These are phyloP conservation scores for Phytophthora cactorum DNA, from an alignment of 352 stramenopile species.

Conservation along the genomic window DNA sequence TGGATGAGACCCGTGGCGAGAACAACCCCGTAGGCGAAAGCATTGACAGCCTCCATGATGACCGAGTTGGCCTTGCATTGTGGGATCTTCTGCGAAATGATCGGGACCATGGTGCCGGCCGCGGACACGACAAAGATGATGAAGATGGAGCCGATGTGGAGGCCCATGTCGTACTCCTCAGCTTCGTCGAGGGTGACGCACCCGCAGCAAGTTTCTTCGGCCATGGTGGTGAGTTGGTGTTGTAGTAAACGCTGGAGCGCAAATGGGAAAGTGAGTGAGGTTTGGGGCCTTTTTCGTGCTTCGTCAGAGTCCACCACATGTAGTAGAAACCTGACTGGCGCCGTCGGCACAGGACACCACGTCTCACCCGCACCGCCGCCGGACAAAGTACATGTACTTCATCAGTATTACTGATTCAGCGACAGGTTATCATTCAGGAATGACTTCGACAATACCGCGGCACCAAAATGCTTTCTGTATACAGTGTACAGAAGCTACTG, in stretches of 20 bases:
- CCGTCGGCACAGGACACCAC: conserved; percentile 7
- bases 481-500: no score
- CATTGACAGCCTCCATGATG: conserved; percentile 58
- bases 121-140: conserved; percentile 61
- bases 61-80: conserved; percentile 43
- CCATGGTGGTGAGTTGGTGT: conserved; percentile 23
- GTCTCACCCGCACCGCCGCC: conserved; percentile 4
- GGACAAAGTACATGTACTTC: conserved; percentile 7
- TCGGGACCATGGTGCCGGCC: conserved; percentile 48
- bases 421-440: neutral
- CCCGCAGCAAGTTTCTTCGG: conserved; percentile 50
- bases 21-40: conserved; percentile 73
- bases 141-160: conserved; percentile 61
- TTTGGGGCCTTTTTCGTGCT: neutral
- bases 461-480: no score
- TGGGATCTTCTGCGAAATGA: conserved; percentile 49
- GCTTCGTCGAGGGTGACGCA: no score
- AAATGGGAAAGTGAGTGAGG: conserved; percentile 23
- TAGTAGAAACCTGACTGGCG: neutral
- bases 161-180: conserved; percentile 56
- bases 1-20: conserved; percentile 78
- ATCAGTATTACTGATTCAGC: conserved; percentile 1
- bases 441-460: neutral
- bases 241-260: conserved; percentile 8
- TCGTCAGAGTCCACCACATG: neutral